Evolutionary conservation across 2,329 filamentous ascomycete species (phyloP), one percentile per base, ranked within the genome.

Genomic region (Ophiobolus disseminans): DNA sequence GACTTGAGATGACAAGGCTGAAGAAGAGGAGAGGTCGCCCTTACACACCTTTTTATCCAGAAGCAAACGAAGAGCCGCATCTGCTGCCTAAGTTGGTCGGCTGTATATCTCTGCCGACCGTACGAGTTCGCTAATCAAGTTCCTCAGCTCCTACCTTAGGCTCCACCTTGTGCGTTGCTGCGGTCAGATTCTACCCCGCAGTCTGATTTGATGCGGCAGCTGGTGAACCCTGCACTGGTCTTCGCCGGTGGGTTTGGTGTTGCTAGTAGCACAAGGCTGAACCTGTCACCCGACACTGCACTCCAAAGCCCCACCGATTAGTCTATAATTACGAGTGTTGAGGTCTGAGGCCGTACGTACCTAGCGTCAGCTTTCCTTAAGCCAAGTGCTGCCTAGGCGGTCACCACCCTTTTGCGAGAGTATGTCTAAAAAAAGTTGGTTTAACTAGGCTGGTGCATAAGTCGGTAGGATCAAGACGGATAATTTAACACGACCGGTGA

Each of bases 401-500:
- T 36, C 28, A 50, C 35, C 31, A 45, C 37, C 25, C 20, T 45
- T 30, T 28, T 17, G 28, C 20, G 31, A 39, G 42, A 30, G 30
- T 34, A 42, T 43, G 23, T 23, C 35, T 35, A 34, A 16, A 26
- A 13, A 25, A 39, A 20, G 55, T 55, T 58, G 54, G 56, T 25
- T 35, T 19, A 20, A 45, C 6, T 22, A 42, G 25, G 31, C 39
- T 40, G 31, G 9, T 51, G 32, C 32, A n/a, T n/a, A n/a, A n/a
- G n/a, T n/a, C n/a, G n/a, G n/a, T n/a, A n/a, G n/a, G n/a, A n/a
- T n/a, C n/a, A n/a, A 17, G 40, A 41, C 19, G 43, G 35, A n/a
- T 20, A 38, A 45, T 44, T 28, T 36, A 14, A 45, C 21, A 42
- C 39, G 41, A 54, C 56, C 58, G 58, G 57, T 63, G 48, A 62